Percentiles rank a stretch among this genome's conserved stretches.
Evolutionary conservation across 2,329 filamentous ascomycete genomes (phyloP).

Genomic region (Colletotrichum eremochloae): DNA sequence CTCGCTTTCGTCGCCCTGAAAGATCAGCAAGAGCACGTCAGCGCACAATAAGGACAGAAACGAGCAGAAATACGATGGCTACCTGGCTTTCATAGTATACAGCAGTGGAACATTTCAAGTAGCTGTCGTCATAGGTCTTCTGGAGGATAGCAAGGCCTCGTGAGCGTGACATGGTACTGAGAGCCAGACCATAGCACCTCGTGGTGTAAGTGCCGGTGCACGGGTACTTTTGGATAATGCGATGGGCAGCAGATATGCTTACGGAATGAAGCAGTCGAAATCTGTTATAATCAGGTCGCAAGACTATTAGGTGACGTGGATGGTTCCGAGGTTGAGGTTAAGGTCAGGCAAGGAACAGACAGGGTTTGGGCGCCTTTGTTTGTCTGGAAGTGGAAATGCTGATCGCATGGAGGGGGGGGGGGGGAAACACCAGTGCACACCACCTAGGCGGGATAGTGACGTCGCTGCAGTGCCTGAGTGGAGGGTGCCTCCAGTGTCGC

Average conservation of each 20-base stretch:
- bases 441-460: conserved; percentile 22
- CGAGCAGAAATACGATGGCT: conserved; percentile 42
- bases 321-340: conserved; percentile 13
- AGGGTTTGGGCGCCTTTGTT: conserved; percentile 19
- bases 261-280: not conserved
- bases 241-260: not conserved
- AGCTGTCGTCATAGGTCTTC: conserved; percentile 98
- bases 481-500: not conserved
- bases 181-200: conserved; percentile 36
- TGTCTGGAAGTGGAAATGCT: conserved; percentile 7
- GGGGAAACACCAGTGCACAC: not conserved
- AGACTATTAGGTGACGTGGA: not conserved
- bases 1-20: conserved; percentile 89
- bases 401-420: conserved; percentile 9
- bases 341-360: conserved; percentile 4
- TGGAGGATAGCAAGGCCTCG: conserved; percentile 80
- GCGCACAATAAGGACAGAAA: conserved; percentile 32
- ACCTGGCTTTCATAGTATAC: conserved; percentile 97
- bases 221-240: not conserved
- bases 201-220: conserved; percentile 1
- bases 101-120: conserved; percentile 93
- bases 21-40: conserved; percentile 20
- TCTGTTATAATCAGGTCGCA: not conserved
- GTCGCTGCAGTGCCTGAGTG: conserved; percentile 26
- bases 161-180: conserved; percentile 64